Percentiles rank a stretch among this genome's conserved stretches.
phyloP scores from a whole-genome alignment of 2,329 filamentous ascomycete genomes.

The Aureobasidium melanogenum region DNA sequence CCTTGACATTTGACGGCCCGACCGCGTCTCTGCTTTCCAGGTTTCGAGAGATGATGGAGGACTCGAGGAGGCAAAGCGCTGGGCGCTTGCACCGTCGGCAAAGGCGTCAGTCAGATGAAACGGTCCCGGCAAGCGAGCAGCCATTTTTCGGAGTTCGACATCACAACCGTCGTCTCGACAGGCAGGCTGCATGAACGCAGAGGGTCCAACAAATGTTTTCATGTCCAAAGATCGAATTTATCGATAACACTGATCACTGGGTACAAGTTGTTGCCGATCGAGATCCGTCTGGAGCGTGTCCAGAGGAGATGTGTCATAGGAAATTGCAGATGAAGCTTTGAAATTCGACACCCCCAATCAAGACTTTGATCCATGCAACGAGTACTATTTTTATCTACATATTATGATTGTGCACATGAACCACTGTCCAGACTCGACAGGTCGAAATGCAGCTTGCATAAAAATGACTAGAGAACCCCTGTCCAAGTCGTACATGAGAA shows the following conservation, averaged over 20 bases:
- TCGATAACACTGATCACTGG: background rate
- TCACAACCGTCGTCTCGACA: background rate
- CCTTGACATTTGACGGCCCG: background rate
- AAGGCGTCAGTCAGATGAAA: constrained; percentile 6
- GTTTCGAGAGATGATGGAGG: background rate
- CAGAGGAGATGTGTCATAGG: background rate
- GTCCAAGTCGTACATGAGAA: background rate
- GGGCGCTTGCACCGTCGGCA: background rate
- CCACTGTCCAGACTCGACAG: background rate
- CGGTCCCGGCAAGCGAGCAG: background rate
- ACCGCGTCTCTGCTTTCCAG: background rate
- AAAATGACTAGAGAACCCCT: background rate
- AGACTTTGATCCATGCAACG: background rate
- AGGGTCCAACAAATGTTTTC: background rate
- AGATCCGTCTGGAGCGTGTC: background rate
- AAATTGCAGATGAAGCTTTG: background rate
- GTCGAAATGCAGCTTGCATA: background rate
- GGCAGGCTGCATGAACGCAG: background rate
- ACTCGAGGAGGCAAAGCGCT: too few relatives aligned
- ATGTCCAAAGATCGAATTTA: background rate
- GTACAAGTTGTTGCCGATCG: background rate
- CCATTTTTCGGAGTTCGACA: too few relatives aligned
- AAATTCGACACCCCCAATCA: background rate
- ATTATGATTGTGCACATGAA: background rate
- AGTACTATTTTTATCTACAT: background rate